phyloP scores from a whole-genome alignment of 2,329 filamentous ascomycete genomes.

The Arthrobotrys conoides region DNA sequence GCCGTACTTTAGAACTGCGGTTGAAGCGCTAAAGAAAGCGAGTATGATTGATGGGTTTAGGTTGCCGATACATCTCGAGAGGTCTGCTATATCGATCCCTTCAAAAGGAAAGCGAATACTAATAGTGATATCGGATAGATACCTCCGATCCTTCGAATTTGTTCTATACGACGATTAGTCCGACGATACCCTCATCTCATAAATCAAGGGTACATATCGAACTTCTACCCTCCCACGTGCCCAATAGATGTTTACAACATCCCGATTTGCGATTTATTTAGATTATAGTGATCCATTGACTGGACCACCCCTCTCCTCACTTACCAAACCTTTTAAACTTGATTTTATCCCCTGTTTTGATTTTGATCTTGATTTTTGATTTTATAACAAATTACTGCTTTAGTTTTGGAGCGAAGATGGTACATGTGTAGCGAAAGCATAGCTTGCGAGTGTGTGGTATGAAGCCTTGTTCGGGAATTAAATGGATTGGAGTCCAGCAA shows the following conservation, averaged over 20 bases:
- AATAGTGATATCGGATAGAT: constrained; percentile 17
- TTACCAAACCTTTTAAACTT: background rate
- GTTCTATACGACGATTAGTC: constrained; percentile 50
- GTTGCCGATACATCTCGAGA: constrained; percentile 45
- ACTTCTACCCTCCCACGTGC: background rate
- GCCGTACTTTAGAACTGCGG: constrained; percentile 46
- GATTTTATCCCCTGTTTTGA: no score
- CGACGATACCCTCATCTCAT: background rate
- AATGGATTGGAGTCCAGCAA: constrained; percentile 9
- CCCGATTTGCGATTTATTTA: constrained; percentile 16
- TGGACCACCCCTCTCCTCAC: constrained; percentile 3
- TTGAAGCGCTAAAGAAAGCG: constrained; percentile 51
- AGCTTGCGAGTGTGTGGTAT: constrained; percentile 37
- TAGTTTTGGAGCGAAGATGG: constrained; percentile 27
- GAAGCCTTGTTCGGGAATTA: constrained; percentile 10
- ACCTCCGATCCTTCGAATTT: constrained; percentile 57
- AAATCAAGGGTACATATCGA: no score
- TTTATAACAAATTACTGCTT: constrained; percentile 21
- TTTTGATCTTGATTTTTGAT: background rate
- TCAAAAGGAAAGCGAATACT: background rate
- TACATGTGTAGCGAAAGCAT: constrained; percentile 28
- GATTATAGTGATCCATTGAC: constrained; percentile 15
- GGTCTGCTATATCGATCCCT: constrained; percentile 18
- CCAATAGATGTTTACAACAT: background rate
- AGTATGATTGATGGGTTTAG: constrained; percentile 53